Conservation (phyloP, 768 basidiomycete genomes). For the Amanita pallidorosea region DNA sequence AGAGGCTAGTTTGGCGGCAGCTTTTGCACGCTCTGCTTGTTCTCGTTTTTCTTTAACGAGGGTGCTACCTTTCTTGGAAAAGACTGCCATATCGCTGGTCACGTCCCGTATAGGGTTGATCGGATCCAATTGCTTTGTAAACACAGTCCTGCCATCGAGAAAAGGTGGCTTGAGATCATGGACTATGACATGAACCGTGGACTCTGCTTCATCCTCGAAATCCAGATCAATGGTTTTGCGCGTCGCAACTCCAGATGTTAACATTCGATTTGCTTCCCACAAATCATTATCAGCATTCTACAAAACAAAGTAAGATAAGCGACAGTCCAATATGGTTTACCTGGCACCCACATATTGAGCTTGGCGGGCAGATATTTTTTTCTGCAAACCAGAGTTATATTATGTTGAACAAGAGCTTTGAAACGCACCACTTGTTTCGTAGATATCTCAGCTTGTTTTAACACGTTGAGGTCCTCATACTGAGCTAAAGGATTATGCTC, state of each 20-base stretch:
- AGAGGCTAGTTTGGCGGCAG: constrained; percentile 89
- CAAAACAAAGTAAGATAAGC: constrained; percentile 9
- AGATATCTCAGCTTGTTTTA: constrained; percentile 67
- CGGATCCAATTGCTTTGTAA: constrained; percentile 93
- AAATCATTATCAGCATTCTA: constrained; percentile 97
- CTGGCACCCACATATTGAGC: constrained; percentile 77
- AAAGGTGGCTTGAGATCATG: constrained; percentile 97
- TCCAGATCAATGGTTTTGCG: constrained; percentile 83
- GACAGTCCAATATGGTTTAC: neutral
- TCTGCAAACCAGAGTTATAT: constrained; percentile 30
- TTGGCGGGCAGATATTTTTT: constrained; percentile 86
- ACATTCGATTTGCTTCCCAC: constrained; percentile 98
- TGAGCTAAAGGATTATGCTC: constrained; percentile 89
- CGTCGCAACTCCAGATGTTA: constrained; percentile 89
- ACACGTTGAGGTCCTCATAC: constrained; percentile 72
- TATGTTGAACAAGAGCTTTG: neutral
- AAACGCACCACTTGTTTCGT: constrained; percentile 59
- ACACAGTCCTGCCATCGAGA: constrained; percentile 91
- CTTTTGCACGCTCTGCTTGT: constrained; percentile 91
- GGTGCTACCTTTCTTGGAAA: constrained; percentile 93
- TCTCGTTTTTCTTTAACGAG: constrained; percentile 95
- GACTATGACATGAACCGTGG: constrained; percentile 94
- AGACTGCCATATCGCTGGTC: constrained; percentile 91
- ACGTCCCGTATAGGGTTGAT: constrained; percentile 93
- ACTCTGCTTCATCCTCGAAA: constrained; percentile 93